Base-by-base conservation (phyloP, 1,139 yeast species). In the Taphrina betulina region DNA sequence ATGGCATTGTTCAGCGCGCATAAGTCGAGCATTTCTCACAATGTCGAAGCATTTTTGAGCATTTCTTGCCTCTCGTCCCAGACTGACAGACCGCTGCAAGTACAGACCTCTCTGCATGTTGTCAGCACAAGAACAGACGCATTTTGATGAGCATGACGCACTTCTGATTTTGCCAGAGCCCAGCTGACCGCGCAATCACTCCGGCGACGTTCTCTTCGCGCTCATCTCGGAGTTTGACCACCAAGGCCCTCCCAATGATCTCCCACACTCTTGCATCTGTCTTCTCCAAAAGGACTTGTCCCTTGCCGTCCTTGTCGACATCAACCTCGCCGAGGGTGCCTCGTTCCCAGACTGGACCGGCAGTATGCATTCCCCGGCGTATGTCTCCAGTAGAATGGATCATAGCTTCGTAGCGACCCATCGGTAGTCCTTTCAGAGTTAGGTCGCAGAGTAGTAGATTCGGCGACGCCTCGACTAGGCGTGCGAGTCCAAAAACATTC, bases 161-260 rank as follows among this genome's bases (percentile, higher is more conserved):
- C 70, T 92, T 92, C 65, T 85, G 86, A 70, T 92, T 92, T 67
- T 92, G 95, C 97, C 97, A 92, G 16, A 82, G 85, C 10, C 98
- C 98, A 1, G 98, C 97, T 65, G 95, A 85, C 66, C 97, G 79
- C 1, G 97, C 97, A 68, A 92, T 81, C 26, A 92, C 95, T 22
- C 97, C 97, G 50, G 80, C 86, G 51, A 82, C 73, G 3, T 33
- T 29, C 5, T 43, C 29, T 33, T 19, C 17, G 29, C 14, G 16
- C 17, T 43, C 48, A 83, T 60, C 52, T 53, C 55, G 45, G 23
- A 57, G 53, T 20, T 82, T 76, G 48, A 90, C 78, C 1, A 85
- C 81, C 56, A 92, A 74, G 23, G 92, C 80, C 60, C 96, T 76
- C 10, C 97, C 97, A 63, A 90, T 86, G 53, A 89, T 70, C 37